Conservation (phyloP, 2,329 filamentous ascomycete genomes). For the Hypoxylon sp. region DNA sequence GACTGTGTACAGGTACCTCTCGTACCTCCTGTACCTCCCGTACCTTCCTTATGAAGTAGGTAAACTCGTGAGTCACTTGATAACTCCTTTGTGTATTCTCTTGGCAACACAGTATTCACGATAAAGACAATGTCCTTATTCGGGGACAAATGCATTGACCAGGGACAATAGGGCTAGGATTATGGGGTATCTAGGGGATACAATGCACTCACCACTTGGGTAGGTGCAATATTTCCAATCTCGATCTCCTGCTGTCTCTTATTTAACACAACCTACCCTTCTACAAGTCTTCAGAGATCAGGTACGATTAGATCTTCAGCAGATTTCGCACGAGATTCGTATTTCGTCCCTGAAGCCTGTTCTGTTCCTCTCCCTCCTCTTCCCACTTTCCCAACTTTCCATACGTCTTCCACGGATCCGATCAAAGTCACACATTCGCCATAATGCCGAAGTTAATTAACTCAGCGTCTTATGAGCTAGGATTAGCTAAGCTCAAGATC, state of each 20-base stretch:
- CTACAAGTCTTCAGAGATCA: not conserved
- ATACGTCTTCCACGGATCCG: not conserved
- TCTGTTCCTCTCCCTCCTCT: not conserved
- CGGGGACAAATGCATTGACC: not conserved
- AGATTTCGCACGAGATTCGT: not conserved
- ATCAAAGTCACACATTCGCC: no score
- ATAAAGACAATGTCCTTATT: not conserved
- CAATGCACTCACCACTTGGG: not conserved
- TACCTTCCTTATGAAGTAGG: no score
- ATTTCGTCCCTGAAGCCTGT: not conserved
- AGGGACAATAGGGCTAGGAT: not conserved
- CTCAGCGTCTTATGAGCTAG: slow-evolving; percentile 8
- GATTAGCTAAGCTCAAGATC: slow-evolving; percentile 8
- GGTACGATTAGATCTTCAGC: not conserved
- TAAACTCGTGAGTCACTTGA: not conserved
- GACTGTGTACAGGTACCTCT: no score
- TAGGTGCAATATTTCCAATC: not conserved
- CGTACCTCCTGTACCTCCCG: no score
- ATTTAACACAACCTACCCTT: not conserved
- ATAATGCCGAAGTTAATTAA: slow-evolving; percentile 17
- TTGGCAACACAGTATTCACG: not conserved
- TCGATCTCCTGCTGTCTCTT: not conserved
- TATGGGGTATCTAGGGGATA: not conserved
- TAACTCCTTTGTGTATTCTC: not conserved
- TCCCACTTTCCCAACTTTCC: not conserved